Base-by-base conservation (phyloP, 345 rosid species). In the Aurinia saxatilis region DNA sequence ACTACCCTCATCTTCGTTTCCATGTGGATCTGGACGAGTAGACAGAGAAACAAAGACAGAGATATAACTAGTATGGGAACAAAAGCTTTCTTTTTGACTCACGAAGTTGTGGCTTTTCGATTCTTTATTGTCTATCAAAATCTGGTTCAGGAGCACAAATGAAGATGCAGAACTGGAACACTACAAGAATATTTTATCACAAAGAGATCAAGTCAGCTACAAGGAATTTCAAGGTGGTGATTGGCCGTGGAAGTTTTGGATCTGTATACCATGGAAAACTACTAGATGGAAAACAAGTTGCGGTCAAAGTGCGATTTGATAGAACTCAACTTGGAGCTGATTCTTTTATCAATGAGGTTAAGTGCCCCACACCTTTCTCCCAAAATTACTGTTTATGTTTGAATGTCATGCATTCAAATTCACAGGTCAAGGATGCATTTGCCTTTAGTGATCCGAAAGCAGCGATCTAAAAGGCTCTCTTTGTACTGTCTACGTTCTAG, bases 171-270 rank as follows among this genome's bases (percentile, higher is more conserved):
- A 88, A 81, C 76, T 91, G 96, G 98, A 88, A 88, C 63, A 76
- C 84, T 17, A 83, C 96, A 23, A 84, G 77, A 77, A 65, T 88
- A 31, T 91, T 91, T 61, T 80, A 90, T 49, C 79, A 88, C 73
- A 86, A 78, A 66, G 96, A 91, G 81, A 86, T 91, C 49, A 91
- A 88, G 66, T 39, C 80, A 33, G 87, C 96, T 18, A 91, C 96
- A 54, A 79, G 70, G 69, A 88, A 80, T 65, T 91, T 88, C 41
- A 88, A 86, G 75, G 84, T 81, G 57, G 95, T 80, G 39, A 79
- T 88, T 50, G 98, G 98, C 49, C 84, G 84, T 7, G 98, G 96
- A 15, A 84, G 98, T 62, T 91, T 91, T 39, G 98, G 98, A 40
- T 72, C 90, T 54, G 98, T 91, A 57, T 84, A 86, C 77, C 87